phyloP scores from a whole-genome alignment of 768 basidiomycete genomes.

The Pseudohyphozyma bogoriensis region DNA sequence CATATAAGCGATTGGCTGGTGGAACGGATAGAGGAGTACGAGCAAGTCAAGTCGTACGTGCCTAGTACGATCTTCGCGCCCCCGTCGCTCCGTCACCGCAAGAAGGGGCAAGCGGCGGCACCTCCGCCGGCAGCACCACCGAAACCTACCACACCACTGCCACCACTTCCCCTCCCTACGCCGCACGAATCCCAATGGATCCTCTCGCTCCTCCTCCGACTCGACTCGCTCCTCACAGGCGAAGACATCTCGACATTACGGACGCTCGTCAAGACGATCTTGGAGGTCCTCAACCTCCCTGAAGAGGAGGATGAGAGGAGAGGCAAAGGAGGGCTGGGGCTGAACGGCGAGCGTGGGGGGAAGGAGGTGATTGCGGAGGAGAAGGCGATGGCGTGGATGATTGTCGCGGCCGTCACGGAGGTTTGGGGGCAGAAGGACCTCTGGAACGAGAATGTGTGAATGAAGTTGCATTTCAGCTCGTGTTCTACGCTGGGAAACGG shows the following conservation, averaged over 20 bases:
- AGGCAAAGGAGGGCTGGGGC: background rate
- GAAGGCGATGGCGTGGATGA: constrained; percentile 57
- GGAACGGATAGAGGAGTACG: constrained; percentile 14
- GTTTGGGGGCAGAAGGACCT: constrained; percentile 72
- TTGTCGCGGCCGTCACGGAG: constrained; percentile 54
- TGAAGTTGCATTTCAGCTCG: too few species aligned
- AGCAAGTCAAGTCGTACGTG: constrained; percentile 5
- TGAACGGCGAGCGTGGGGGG: constrained; percentile 37
- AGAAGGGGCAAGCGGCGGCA: too few species aligned
- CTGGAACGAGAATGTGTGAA: constrained; percentile 44
- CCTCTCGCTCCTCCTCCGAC: constrained; percentile 57
- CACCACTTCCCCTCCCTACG: background rate
- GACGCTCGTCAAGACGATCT: constrained; percentile 60
- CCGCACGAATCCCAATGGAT: constrained; percentile 48
- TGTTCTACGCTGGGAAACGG: too few species aligned
- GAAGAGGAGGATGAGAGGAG: constrained; percentile 11
- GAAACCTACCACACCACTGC: background rate
- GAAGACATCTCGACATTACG: constrained; percentile 71
- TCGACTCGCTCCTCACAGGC: constrained; percentile 59
- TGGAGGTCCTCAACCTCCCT: constrained; percentile 45
- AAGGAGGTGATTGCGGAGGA: constrained; percentile 27
- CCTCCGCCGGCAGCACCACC: too few species aligned
- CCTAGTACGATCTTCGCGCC: constrained; percentile 29
- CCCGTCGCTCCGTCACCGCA: constrained; percentile 6
- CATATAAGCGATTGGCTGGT: constrained; percentile 20